A percentile compares a stretch with the other conserved stretches of the same genome.
phyloP scores from a whole-genome alignment of 768 basidiomycete genomes.

The Suillus ampliporus region DNA sequence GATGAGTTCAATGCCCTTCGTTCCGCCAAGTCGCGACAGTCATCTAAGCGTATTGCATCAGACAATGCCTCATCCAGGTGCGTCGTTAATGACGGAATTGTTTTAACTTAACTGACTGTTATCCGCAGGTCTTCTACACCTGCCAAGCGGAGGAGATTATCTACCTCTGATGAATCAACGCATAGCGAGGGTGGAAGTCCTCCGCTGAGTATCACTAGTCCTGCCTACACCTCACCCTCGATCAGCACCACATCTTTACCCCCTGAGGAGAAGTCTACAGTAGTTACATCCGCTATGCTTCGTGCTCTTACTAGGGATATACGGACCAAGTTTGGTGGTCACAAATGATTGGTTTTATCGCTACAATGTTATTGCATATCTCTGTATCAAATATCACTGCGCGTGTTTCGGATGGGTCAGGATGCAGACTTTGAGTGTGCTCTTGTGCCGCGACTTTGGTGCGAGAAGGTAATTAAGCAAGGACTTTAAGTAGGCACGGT shows the following conservation, averaged over 20 bases:
- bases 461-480: no score
- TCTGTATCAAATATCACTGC: no score
- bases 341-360: not conserved
- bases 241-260: slow-evolving; percentile 51
- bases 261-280: slow-evolving; percentile 37
- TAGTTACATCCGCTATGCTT: slow-evolving; percentile 69
- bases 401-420: no score
- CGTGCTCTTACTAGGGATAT: slow-evolving; percentile 43
- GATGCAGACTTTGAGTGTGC: no score
- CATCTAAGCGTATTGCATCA: slow-evolving; percentile 51
- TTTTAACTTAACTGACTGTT: slow-evolving; percentile 18
- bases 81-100: slow-evolving; percentile 17
- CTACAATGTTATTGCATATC: no score
- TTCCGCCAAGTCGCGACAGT: slow-evolving; percentile 49
- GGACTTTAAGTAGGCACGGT: no score
- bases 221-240: slow-evolving; percentile 47
- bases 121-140: slow-evolving; percentile 30
- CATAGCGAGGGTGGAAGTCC: slow-evolving; percentile 38
- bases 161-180: slow-evolving; percentile 39
- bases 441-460: no score
- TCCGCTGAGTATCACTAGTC: slow-evolving; percentile 16
- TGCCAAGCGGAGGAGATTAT: slow-evolving; percentile 52
- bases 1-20: slow-evolving; percentile 44
- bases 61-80: slow-evolving; percentile 50
- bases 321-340: slow-evolving; percentile 35